phyloP scores from a whole-genome alignment of 108 stramenopile species.

The Nitzschia palea region DNA sequence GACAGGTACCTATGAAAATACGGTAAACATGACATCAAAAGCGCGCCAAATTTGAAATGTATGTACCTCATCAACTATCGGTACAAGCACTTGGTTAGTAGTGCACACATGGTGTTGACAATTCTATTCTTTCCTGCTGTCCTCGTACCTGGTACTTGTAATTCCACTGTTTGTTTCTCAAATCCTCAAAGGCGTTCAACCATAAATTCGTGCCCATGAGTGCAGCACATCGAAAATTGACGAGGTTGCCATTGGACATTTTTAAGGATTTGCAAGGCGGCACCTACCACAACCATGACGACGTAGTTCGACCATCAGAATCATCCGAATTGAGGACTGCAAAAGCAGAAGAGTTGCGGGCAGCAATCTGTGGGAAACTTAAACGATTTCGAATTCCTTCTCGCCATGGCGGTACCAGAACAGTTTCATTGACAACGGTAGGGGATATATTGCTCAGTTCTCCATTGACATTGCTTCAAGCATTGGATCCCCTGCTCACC shows the following conservation, averaged over 20 bases:
- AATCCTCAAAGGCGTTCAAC: too few relatives aligned
- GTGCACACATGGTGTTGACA: too few relatives aligned
- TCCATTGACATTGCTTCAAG: constrained; percentile 38
- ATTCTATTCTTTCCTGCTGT: too few relatives aligned
- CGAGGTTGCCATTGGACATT: constrained; percentile 59
- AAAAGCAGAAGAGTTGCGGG: constrained; percentile 16
- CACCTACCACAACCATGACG: neutral
- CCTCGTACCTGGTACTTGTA: too few relatives aligned
- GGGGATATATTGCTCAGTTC: constrained; percentile 54
- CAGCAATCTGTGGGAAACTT: constrained; percentile 17
- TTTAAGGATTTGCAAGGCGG: constrained; percentile 42
- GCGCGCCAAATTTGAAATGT: too few relatives aligned
- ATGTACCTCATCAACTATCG: too few relatives aligned
- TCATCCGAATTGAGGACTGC: neutral
- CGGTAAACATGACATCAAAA: too few relatives aligned
- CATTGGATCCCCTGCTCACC: constrained; percentile 77
- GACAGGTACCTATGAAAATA: too few relatives aligned
- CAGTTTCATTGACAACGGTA: constrained; percentile 30
- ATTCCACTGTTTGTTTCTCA: too few relatives aligned
- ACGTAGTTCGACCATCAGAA: neutral
- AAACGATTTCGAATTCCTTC: constrained; percentile 15
- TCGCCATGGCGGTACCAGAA: constrained; percentile 30
- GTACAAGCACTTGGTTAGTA: too few relatives aligned
- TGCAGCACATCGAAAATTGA: constrained; percentile 48
- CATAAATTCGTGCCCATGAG: constrained; percentile 26